Evolutionary conservation across 2,329 filamentous ascomycete species (phyloP), one percentile per base, ranked within the genome.

Genomic region (Penicillium paneum): DNA sequence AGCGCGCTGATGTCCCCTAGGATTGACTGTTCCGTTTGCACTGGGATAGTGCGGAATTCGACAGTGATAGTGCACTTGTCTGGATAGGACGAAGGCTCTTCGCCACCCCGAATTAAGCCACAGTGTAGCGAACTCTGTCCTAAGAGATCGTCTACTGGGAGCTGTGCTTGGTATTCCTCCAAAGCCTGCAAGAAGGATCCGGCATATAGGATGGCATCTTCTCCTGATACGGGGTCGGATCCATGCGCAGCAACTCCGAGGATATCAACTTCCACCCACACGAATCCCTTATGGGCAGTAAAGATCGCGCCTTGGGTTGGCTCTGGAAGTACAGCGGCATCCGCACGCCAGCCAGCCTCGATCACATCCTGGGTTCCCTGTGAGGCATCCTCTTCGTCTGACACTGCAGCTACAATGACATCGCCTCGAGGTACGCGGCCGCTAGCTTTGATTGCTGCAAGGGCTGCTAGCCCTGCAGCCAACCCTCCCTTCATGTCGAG

Each of bases 401-500:
- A 77, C 3, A 83, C 81, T 1, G 76, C 80, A 0, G 80, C 72
- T 6, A 84, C 69, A 8, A 83, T 78, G 8, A 83, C 73, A 44
- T 83, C 77, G 3, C 81, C 81, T 0, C 69, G 63, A 10, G 78
- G 71, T 19, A 41, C 35, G 3, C 56, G 52, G 1, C 62, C 57
- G 17, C 59, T 65, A 12, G 64, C 64, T 43, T 76, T 78, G 3
- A 70, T 68, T 3, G 69, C 67, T 8, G 74, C 67, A 3, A 81
- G 58, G 0, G 78, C 70, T 0, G 74, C 65, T 59, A 83, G 71
- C 4, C 68, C 72, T 3, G 79, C 77, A 5, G 81, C 80, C 1
- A 83, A 47, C 0, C 80, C 79, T 3, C 74, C 66, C 58, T 82
- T 83, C 80, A 83, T 83, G 39, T 82, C 80, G 10, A 76, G 69